phyloP scores from a whole-genome alignment of 2,329 filamentous ascomycete species.

The Talaromyces funiculosus region DNA sequence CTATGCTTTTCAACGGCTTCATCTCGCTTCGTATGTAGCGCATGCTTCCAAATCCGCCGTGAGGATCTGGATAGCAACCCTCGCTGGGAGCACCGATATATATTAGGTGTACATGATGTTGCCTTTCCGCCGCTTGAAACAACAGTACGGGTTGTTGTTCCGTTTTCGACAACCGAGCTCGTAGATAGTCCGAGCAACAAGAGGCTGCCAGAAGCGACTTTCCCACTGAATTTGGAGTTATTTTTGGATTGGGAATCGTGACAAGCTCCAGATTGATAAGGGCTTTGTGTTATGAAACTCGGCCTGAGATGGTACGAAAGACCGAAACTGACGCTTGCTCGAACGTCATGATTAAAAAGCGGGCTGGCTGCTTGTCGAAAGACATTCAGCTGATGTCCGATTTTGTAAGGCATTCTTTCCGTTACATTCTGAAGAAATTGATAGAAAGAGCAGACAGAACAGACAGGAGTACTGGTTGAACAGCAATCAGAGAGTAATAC shows the following conservation, averaged over 20 bases:
- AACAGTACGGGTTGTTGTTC: slow-evolving; percentile 27
- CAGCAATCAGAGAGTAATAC: background rate
- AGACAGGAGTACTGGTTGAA: background rate
- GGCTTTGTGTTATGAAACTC: slow-evolving; percentile 10
- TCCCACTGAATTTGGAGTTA: slow-evolving; percentile 42
- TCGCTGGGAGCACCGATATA: slow-evolving; percentile 18
- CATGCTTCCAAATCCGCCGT: slow-evolving; percentile 25
- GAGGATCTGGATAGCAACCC: slow-evolving; percentile 16
- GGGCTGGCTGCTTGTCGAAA: slow-evolving; percentile 36
- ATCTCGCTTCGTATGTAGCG: slow-evolving; percentile 27
- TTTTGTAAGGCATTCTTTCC: slow-evolving; percentile 42
- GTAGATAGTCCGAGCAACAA: slow-evolving; percentile 45
- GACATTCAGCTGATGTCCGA: slow-evolving; percentile 44
- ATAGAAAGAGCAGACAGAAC: background rate
- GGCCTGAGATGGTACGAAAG: slow-evolving; percentile 16
- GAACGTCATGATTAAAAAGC: slow-evolving; percentile 25
- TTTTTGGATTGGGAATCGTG: slow-evolving; percentile 5
- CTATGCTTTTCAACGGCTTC: slow-evolving; percentile 15
- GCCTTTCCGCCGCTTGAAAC: slow-evolving; percentile 26
- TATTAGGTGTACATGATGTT: slow-evolving; percentile 20
- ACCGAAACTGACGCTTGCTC: slow-evolving; percentile 22
- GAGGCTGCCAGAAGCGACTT: slow-evolving; percentile 52
- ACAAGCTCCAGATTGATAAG: slow-evolving; percentile 6
- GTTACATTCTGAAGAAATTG: slow-evolving; percentile 36
- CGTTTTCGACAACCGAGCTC: slow-evolving; percentile 26